Evolutionary conservation across 2,329 filamentous ascomycete species (phyloP).

Genomic region (Microcyclospora pomicola): DNA sequence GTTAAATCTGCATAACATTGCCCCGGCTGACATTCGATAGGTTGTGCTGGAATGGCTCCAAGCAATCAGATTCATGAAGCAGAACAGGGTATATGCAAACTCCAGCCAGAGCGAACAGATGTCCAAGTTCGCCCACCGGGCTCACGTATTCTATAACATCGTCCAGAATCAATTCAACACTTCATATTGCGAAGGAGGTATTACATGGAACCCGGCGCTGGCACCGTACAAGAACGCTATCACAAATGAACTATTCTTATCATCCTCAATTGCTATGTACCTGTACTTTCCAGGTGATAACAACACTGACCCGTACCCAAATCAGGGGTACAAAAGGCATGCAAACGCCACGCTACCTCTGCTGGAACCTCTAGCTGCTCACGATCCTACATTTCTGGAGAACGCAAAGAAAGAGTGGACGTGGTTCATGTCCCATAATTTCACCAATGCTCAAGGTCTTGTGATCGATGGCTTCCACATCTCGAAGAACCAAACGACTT

Average conservation of each 20-base stretch:
- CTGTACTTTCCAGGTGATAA: slow-evolving; percentile 72
- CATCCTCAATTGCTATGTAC: slow-evolving; percentile 82
- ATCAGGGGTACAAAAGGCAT: slow-evolving; percentile 21
- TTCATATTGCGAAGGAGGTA: slow-evolving; percentile 67
- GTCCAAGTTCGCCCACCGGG: slow-evolving; percentile 65
- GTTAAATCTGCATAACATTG: slow-evolving; percentile 6
- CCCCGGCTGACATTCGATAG: no score
- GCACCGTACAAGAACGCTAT: slow-evolving; percentile 91
- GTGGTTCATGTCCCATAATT: slow-evolving; percentile 68
- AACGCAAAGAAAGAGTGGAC: slow-evolving; percentile 65
- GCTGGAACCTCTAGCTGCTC: slow-evolving; percentile 11
- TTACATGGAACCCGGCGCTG: slow-evolving; percentile 77
- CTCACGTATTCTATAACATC: slow-evolving; percentile 77
- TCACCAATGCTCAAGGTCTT: slow-evolving; percentile 63
- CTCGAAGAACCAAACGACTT: slow-evolving; percentile 39
- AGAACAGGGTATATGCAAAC: slow-evolving; percentile 13
- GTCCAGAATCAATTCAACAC: slow-evolving; percentile 71
- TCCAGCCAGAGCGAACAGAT: slow-evolving; percentile 45
- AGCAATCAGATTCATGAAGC: slow-evolving; percentile 19
- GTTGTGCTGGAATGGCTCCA: slow-evolving; percentile 21
- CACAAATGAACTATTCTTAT: slow-evolving; percentile 82
- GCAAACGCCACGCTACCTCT: slow-evolving; percentile 33
- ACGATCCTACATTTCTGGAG: slow-evolving; percentile 43
- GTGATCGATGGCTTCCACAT: slow-evolving; percentile 87
- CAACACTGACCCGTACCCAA: slow-evolving; percentile 36